These are phyloP conservation scores for Prunus mira DNA, from an alignment of 306 rosid species.

Conservation along the genomic window DNA sequence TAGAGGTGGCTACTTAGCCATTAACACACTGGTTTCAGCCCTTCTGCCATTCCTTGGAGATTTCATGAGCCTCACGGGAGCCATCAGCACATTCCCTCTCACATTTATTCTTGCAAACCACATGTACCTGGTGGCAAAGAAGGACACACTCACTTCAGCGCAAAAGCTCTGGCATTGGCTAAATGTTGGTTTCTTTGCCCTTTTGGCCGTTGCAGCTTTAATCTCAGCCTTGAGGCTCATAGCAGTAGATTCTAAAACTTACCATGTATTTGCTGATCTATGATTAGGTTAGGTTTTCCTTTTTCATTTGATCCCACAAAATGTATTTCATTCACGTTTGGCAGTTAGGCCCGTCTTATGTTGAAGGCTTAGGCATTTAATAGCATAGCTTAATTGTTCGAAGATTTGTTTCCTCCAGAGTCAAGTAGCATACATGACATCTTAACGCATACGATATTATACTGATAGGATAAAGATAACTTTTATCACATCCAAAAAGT, in stretches of 20 bases:
- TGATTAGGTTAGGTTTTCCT: constrained; percentile 18
- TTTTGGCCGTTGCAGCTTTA: constrained; percentile 72
- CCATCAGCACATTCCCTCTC: constrained; percentile 90
- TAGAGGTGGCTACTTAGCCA: constrained; percentile 77
- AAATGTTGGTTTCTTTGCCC: constrained; percentile 71
- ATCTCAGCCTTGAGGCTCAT: constrained; percentile 78
- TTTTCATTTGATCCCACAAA: not conserved
- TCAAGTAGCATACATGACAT: not conserved
- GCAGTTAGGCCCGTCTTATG: not conserved
- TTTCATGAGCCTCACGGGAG: constrained; percentile 99
- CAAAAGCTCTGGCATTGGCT: constrained; percentile 94
- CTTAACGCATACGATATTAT: not conserved
- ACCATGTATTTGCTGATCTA: constrained; percentile 72
- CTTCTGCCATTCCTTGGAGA: constrained; percentile 93
- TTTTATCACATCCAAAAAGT: not conserved
- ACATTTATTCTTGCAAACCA: constrained; percentile 94
- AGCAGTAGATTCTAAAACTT: constrained; percentile 74
- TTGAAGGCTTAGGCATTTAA: not conserved
- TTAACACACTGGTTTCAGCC: constrained; percentile 75
- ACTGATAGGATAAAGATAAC: not conserved
- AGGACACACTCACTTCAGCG: constrained; percentile 46
- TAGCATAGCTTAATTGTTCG: not conserved
- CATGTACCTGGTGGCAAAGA: constrained; percentile 79
- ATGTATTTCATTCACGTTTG: not conserved
- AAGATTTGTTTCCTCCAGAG: not conserved